A percentile compares a stretch with the other conserved stretches of the same genome.
Conservation (phyloP, 768 basidiomycete species). For the Polyporus arcularius region DNA sequence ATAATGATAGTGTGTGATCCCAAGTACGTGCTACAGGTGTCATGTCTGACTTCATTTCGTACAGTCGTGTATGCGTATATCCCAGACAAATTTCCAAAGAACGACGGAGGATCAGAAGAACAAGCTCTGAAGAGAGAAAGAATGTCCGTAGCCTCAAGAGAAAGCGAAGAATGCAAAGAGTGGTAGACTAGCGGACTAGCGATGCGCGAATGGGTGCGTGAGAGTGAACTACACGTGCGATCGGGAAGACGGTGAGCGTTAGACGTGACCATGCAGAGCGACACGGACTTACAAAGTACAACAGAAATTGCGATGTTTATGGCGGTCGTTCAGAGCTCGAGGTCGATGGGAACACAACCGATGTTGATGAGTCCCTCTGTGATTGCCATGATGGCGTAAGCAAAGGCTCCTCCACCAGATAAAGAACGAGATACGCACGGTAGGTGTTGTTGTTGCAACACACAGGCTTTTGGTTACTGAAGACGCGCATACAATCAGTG, state of each 20-base stretch:
- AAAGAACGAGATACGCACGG: slow-evolving; percentile 13
- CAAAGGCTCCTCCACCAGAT: background rate
- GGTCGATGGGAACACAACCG: slow-evolving; percentile 27
- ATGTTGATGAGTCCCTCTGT: slow-evolving; percentile 29
- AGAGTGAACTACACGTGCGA: background rate
- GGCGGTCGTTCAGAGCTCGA: slow-evolving; percentile 9
- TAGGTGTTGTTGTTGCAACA: slow-evolving; percentile 31
- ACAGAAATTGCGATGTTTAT: background rate
- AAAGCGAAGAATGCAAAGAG: slow-evolving; percentile 8
- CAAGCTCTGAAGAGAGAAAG: background rate
- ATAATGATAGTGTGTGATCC: slow-evolving; percentile 11
- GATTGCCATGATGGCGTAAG: background rate
- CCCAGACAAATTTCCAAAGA: slow-evolving; percentile 6
- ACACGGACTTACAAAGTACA: background rate
- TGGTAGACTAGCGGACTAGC: slow-evolving; percentile 3
- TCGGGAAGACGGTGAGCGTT: background rate
- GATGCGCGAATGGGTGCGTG: background rate
- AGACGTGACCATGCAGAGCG: background rate
- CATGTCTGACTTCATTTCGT: slow-evolving; percentile 15
- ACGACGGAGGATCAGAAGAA: background rate
- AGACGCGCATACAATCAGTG: slow-evolving; percentile 2
- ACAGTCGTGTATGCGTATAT: slow-evolving; percentile 11
- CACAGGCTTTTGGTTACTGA: slow-evolving; percentile 22
- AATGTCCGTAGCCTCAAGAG: slow-evolving; percentile 5
- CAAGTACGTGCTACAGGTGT: slow-evolving; percentile 6